Evolutionary conservation across 805 yeast species (phyloP), one percentile per base, ranked within the genome.

Genomic region (Yarrowia sp.): DNA sequence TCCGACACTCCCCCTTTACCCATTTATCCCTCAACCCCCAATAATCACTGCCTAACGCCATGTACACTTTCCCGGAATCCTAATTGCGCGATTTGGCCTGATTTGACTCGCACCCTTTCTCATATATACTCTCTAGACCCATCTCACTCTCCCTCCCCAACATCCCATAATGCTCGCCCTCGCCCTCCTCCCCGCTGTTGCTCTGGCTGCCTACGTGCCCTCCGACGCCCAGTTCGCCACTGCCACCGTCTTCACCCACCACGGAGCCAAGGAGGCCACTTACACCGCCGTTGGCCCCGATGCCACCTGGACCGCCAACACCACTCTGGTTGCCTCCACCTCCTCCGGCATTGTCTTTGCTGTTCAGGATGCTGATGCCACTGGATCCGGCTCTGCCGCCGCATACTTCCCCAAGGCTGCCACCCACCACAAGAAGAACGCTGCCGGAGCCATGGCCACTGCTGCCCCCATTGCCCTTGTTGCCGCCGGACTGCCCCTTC

Each of bases 371-470:
- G 47, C 61, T 31, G 61, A 39, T 15, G 61, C 61, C 31, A 55
- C 61, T n/a, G 61, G 47, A 39, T 39, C 61, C 36, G 47, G 31
- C 31, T 55, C 61, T 8, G 36, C 15, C 36, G 38, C 61, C 47
- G 61, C 61, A 39, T 55, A 39, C 61, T 55, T 55, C 47, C 61
- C 61, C 38, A 32, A 55, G 47, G 61, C 61, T n/a, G 58, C 58
- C 58, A 38, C 57, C 17, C 57, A 50, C 57, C 57, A 51, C 43
- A 51, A 51, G 58, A 36, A 51, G 47, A 39, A 55, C 61, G 61
- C 17, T 47, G 61, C 17, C 3, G 61, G 61, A 9, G 61, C 38
- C 36, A 31, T 39, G 43, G 31, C 8, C 15, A 39, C 61, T n/a
- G 61, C 61, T 28, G 61, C 61, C 15, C 61, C 61, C 47, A 39